These are phyloP conservation scores for Yamadazyma tumulicola DNA, from an alignment of 805 yeast species.

Conservation along the genomic window DNA sequence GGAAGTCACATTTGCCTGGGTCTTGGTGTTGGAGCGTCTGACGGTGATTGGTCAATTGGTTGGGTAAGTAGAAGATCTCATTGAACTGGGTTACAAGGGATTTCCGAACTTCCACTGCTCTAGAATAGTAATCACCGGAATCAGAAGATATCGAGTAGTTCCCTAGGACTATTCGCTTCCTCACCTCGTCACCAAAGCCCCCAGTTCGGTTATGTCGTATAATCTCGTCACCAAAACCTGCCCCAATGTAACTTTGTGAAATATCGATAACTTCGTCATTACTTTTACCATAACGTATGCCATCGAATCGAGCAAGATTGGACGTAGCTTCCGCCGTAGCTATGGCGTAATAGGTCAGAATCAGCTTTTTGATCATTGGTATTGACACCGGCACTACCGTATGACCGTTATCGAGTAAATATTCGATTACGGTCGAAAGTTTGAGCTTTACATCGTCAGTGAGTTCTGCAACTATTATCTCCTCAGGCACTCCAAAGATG, in stretches of 20 bases:
- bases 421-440: constrained; percentile 45
- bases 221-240: constrained; percentile 1
- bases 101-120: constrained; percentile 68
- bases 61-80: constrained; percentile 50
- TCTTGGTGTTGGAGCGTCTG: neutral
- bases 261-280: constrained; percentile 17
- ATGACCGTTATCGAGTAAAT: constrained; percentile 46
- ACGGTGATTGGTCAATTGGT: constrained; percentile 24
- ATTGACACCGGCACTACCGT: constrained; percentile 62
- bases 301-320: constrained; percentile 86
- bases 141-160: constrained; percentile 80
- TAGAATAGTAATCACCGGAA: constrained; percentile 68
- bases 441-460: constrained; percentile 41
- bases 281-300: constrained; percentile 75
- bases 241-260: no score
- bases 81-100: constrained; percentile 65
- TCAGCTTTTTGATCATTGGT: constrained; percentile 60
- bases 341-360: constrained; percentile 82
- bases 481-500: constrained; percentile 71
- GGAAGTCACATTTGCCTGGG: constrained; percentile 46
- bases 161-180: constrained; percentile 79
- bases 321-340: constrained; percentile 95
- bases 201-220: constrained; percentile 50
- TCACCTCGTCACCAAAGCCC: constrained; percentile 81
- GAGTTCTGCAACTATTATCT: constrained; percentile 57